Evolutionary conservation across 2,329 filamentous ascomycete genomes (phyloP).

Genomic region (Diaporthe citriasiana): DNA sequence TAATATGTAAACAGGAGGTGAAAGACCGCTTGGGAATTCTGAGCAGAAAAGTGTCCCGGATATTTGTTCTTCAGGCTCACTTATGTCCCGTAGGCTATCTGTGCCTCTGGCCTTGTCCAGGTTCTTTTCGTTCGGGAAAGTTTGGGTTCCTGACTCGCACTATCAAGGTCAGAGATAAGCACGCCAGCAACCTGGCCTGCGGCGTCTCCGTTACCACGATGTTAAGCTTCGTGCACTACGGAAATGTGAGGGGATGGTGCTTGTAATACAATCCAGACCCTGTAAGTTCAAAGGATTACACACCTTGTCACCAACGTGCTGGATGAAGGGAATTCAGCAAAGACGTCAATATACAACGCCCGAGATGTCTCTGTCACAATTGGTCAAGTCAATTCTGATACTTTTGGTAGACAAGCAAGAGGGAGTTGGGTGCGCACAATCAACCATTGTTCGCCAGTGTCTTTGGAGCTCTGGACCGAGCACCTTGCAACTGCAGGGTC

Average conservation of each 20-base stretch:
- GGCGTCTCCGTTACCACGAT: background rate
- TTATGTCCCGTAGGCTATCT: no score
- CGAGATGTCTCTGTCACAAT: background rate
- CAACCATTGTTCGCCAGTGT: background rate
- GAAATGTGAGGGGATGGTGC: background rate
- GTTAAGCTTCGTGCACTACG: background rate
- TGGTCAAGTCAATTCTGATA: background rate
- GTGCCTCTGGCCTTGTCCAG: background rate
- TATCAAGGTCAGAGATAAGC: background rate
- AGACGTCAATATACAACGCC: background rate
- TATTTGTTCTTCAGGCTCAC: background rate
- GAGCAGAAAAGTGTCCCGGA: no score
- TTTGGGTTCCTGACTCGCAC: slow-evolving; percentile 19
- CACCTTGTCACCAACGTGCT: background rate
- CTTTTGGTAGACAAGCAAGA: background rate
- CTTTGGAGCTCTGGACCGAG: background rate
- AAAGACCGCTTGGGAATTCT: background rate
- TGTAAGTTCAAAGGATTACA: background rate
- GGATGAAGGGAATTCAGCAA: background rate
- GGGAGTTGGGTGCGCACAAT: background rate
- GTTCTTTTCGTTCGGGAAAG: background rate
- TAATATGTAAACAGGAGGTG: no score
- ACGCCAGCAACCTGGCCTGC: background rate
- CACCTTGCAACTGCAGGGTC: background rate
- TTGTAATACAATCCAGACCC: background rate